Evolutionary conservation across 225 moss, liverwort and hornwort species (phyloP), one percentile per base, ranked within the genome.

Genomic region (Bryoerythrophyllum caledonicum): DNA sequence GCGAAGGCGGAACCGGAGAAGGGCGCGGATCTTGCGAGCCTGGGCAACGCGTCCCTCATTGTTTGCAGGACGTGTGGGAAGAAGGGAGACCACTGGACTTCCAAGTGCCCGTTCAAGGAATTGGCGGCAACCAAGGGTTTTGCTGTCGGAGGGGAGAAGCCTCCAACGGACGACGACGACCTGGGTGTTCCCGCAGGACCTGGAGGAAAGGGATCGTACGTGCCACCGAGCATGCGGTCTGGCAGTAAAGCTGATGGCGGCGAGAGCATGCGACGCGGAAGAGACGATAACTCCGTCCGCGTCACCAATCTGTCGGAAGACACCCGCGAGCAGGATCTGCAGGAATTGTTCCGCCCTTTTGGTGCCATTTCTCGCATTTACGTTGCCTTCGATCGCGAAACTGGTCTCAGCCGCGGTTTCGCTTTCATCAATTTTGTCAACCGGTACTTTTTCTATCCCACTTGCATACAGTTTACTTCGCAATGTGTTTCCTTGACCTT

Each of bases 391-490:
- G 96, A 96, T 78, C 92, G 94, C 10, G 94, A 96, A 74, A 96
- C 96, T 14, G 94, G 94, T 2, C 85, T 96, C 56, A 94, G 94
- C 49, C 92, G 96, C 63, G 96, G 96, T 21, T 94, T 96, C 55
- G 96, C 96, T 43, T 96, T 96, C 79, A 96, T 96, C 78, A 96
- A 94, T 73, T 96, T 96, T 68, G 96, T 94, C 37, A 94, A 92
- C 68, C 77, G 94, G 94, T 92, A 85, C 21, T 48, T 10, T 60
- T 68, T 64, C 77, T 74, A 40, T 41, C 44, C 65, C 51, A 5
- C 67, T 27, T 21, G 21, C 43, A 17, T 77, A 15, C 32, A 60
- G 16, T 21, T 48, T 1, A 34, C 8, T 46, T 48, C 21, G 53
- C 48, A 10, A 34, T 46, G 66, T 23, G 28, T n/a, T 8, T 14